Percentiles rank a stretch among this genome's conserved stretches.
Conservation (phyloP, 2,329 filamentous ascomycete species). For the Colletotrichum sublineola region DNA sequence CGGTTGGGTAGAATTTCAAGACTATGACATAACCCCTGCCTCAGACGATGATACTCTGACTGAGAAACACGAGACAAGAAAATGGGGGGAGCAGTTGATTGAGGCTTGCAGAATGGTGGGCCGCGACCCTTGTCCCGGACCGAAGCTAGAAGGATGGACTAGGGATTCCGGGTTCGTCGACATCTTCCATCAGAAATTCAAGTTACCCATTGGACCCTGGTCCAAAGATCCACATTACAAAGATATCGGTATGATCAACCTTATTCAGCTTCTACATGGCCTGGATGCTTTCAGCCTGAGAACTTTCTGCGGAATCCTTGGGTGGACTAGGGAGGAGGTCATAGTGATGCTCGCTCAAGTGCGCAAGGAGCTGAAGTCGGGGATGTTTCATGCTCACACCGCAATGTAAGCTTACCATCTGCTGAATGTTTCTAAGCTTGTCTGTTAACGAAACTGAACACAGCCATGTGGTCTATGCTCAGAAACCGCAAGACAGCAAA, state of each 20-base stretch:
- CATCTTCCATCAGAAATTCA: slow-evolving; percentile 49
- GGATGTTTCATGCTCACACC: slow-evolving; percentile 45
- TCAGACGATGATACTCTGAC: slow-evolving; percentile 47
- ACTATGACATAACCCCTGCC: slow-evolving; percentile 45
- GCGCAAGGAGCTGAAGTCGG: slow-evolving; percentile 47
- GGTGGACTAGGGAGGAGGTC: slow-evolving; percentile 48
- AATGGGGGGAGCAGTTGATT: slow-evolving; percentile 40
- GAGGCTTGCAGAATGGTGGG: slow-evolving; percentile 25
- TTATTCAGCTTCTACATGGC: slow-evolving; percentile 42
- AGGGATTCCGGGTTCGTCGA: slow-evolving; percentile 52
- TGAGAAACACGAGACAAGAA: slow-evolving; percentile 39
- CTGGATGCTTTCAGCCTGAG: slow-evolving; percentile 45
- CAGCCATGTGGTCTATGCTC: slow-evolving; percentile 40
- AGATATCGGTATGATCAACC: slow-evolving; percentile 46
- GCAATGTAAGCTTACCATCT: slow-evolving; percentile 38
- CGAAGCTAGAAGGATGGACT: slow-evolving; percentile 48
- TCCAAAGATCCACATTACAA: slow-evolving; percentile 49
- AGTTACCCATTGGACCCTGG: slow-evolving; percentile 54
- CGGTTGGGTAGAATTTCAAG: slow-evolving; percentile 61
- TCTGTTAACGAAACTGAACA: not conserved
- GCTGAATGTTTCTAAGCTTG: accelerated
- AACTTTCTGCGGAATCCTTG: slow-evolving; percentile 48
- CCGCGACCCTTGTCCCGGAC: slow-evolving; percentile 45
- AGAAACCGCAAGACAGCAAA: slow-evolving; percentile 9
- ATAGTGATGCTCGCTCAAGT: slow-evolving; percentile 48